These are phyloP conservation scores for Hypomontagnella monticulosa DNA, from an alignment of 495 filamentous ascomycete species.

Conservation along the genomic window DNA sequence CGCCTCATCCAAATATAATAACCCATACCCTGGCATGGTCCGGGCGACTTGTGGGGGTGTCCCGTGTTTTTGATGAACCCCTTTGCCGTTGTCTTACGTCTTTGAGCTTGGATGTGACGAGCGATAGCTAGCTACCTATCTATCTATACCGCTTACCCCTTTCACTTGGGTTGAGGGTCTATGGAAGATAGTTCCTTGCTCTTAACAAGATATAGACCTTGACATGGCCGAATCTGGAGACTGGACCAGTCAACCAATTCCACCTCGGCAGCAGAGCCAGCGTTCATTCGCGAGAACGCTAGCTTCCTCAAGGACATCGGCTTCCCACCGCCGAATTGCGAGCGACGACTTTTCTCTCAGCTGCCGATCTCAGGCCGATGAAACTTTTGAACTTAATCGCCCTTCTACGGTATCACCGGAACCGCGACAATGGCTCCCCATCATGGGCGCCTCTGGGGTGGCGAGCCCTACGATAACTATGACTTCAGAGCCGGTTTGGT, in stretches of 20 bases:
- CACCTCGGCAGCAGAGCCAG: conserved; percentile 1
- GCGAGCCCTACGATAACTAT: not conserved
- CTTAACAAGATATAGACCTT: not conserved
- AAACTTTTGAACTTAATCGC: not conserved
- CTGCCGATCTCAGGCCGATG: conserved; percentile 9
- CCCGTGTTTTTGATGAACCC: not conserved
- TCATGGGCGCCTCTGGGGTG: not conserved
- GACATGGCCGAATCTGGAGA: conserved; percentile 13
- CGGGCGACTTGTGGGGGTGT: conserved; percentile 10
- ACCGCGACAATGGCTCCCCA: conserved; percentile 17
- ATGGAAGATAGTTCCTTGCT: not conserved
- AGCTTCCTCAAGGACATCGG: conserved; percentile 3
- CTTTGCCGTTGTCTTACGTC: conserved; percentile 5
- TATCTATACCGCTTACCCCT: too few relatives aligned
- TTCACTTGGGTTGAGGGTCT: not conserved
- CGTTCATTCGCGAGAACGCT: conserved; percentile 3
- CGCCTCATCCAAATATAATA: too few relatives aligned
- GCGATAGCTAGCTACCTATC: conserved; percentile 1
- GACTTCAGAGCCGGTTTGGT: not conserved
- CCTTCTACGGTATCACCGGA: conserved; percentile 10
- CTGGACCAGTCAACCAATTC: conserved; percentile 7
- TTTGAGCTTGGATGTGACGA: not conserved
- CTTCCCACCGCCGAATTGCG: conserved; percentile 4
- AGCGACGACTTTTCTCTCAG: conserved; percentile 16
- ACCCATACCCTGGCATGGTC: not conserved